Evolutionary conservation across 441 rosid species (phyloP), one percentile per base, ranked within the genome.

Genomic region (Macaranga tanarius): DNA sequence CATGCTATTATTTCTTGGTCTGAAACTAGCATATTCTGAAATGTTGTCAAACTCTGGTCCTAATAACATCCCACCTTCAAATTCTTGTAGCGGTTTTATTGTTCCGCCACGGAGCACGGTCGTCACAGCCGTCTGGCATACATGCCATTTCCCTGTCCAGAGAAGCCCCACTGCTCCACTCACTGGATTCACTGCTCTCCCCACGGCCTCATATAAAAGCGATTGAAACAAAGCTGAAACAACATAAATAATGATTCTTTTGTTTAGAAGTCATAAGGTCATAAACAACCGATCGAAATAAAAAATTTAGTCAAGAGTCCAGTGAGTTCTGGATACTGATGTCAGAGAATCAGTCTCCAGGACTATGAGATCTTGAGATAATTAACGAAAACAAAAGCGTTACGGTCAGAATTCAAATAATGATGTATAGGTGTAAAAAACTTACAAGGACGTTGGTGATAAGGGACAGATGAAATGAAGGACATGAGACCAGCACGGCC

Each of bases 401-500:
- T 28, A 3, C 31, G 7, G 44, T 40, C 44, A 40, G 9, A 40
- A 9, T 40, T 40, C 7, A 40, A 44, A 3, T 42, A 38, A 22
- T 59, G n/a, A 31, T 17, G 8, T 57, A 8, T 2, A 34, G 13
- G 38, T 6, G 22, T 9, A 2, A 52, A 11, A 19, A 7, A 63
- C 73, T 60, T 77, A 84, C 90, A 80, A 7, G 88, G 85, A 15
- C 86, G 88, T 16, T 75, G 83, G 62, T 67, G 59, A n/a, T 67
- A 57, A 17, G 87, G 80, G 34, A 84, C 87, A 7, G 86, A 83
- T 55, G 82, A 78, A 12, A 86, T 77, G 71, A 81, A 84, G 59
- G 85, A 82, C 80, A 84, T 67, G 67, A 86, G 88, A 22, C 85
- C 84, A 17, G 88, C 85, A 1, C 90, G 88, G 75, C 90, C 88